Evolutionary conservation across 768 basidiomycete species (phyloP), one percentile per base, ranked within the genome.

Genomic region (Zangia roseola): DNA sequence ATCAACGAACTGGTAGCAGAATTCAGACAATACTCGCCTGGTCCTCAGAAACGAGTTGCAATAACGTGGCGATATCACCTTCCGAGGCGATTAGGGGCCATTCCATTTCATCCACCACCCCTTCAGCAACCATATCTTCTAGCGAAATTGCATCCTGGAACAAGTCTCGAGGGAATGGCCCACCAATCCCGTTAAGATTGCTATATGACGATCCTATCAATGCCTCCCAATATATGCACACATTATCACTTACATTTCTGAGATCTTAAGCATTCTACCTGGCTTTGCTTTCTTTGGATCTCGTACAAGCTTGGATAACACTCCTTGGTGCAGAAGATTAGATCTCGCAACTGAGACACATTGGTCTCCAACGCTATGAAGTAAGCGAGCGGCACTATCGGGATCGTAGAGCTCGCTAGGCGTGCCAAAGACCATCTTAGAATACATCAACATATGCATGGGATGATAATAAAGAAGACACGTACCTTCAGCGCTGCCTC

Each of bases 71-170:
- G 41, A 83, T 74, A 55, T 94, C 90, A 8, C 94, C 92, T 55
- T 92, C 91, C 3, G 81, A 81, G 4, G 90, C 82, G 25, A 86
- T 71, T 39, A 91, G 63, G 0, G 89, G 81, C 93, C 94, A 97
- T 46, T 86, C 83, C 39, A 82, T 77, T 78, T 82, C 87, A 2
- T 70, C 73, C 6, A 75, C 71, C 10, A 76, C 76, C 35, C 76
- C 67, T 35, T 75, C 74, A 21, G 67, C 57, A 20, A 78, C 74
- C 13, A 81, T 67, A 6, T 83, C 81, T 47, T 88, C 83, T 28
- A 90, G 64, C 13, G 80, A 73, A 20, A 71, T 61, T 3, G 91
- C 88, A 60, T 93, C 91, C 52, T 83, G 79, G 58, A 83, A 87
- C 19, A 86, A 72, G 42, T 90, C 86, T 23, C 70, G 70, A 5